Conservation (phyloP, 225 moss, liverwort and hornwort genomes). For the Takakia lepidozioides region DNA sequence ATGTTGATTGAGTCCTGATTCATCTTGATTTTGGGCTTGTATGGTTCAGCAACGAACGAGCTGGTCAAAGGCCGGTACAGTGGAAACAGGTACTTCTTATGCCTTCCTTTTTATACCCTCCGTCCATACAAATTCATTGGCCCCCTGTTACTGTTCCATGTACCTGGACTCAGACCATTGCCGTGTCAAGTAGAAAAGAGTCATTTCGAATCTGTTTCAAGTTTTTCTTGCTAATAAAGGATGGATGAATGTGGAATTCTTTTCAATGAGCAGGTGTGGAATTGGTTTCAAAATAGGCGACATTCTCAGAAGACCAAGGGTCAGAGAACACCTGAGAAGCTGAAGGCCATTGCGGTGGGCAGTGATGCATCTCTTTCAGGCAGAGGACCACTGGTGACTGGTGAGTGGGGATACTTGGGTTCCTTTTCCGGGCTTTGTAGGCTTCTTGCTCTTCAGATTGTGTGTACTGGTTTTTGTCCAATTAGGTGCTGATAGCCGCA, state of each 20-base stretch:
- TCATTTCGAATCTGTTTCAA: no score
- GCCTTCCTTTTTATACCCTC: no score
- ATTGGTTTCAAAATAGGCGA: slow-evolving; percentile 97
- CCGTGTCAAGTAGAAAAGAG: no score
- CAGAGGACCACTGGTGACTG: slow-evolving; percentile 22
- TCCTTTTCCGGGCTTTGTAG: background rate
- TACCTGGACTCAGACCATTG: no score
- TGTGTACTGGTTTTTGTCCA: no score
- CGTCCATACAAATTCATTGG: no score
- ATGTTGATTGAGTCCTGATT: background rate
- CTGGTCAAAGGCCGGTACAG: slow-evolving; percentile 68
- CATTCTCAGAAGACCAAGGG: slow-evolving; percentile 90
- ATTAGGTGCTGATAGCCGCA: no score
- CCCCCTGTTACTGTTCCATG: no score
- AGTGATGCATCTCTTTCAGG: slow-evolving; percentile 50
- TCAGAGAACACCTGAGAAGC: slow-evolving; percentile 52
- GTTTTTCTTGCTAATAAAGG: no score
- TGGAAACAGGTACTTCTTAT: slow-evolving; percentile 76
- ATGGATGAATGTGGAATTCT: background rate
- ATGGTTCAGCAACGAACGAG: slow-evolving; percentile 54
- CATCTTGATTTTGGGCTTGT: background rate
- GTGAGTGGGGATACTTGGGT: no score
- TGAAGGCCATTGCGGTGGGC: slow-evolving; percentile 33
- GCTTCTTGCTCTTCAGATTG: no score
- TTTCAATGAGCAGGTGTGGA: slow-evolving; percentile 71